phyloP scores from a whole-genome alignment of 225 moss, liverwort and hornwort genomes.

The Bryoerythrophyllum caledonicum region DNA sequence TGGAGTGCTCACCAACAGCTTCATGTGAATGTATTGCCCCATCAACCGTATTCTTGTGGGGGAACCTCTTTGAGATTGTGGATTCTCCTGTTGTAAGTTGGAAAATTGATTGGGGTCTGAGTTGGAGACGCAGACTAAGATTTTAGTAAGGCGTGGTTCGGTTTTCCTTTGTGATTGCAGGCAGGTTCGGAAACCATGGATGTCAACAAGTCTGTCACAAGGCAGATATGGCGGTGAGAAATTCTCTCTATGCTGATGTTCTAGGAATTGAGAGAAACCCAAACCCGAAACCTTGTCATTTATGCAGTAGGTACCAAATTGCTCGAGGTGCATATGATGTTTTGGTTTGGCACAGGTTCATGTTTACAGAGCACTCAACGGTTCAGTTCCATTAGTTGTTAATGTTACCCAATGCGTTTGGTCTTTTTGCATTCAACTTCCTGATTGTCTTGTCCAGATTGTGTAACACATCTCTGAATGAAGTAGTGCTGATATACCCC shows the following conservation, averaged over 20 bases:
- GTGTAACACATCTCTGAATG: too few relatives aligned
- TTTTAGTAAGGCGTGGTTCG: neutral
- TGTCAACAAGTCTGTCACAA: conserved; percentile 18
- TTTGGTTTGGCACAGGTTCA: neutral
- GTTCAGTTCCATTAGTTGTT: neutral
- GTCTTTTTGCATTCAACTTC: too few relatives aligned
- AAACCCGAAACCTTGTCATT: neutral
- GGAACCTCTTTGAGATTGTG: conserved; percentile 1
- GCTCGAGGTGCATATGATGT: neutral
- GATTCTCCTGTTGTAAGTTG: neutral
- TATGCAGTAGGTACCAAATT: neutral
- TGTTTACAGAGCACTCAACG: neutral
- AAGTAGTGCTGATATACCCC: too few relatives aligned
- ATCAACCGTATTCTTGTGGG: neutral
- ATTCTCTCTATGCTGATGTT: neutral
- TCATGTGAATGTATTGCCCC: conserved; percentile 11
- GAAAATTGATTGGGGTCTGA: conserved; percentile 1
- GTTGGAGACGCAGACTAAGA: neutral
- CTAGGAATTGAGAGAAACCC: neutral
- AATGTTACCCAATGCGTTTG: too few relatives aligned
- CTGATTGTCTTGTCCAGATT: too few relatives aligned
- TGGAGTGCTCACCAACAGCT: neutral
- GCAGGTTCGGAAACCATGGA: conserved; percentile 33
- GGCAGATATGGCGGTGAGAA: conserved; percentile 43
- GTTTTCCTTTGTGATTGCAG: conserved; percentile 24